Percentiles rank a stretch among this genome's conserved stretches.
phyloP scores from a whole-genome alignment of 257 asterid genomes.

The Primulina tabacum region DNA sequence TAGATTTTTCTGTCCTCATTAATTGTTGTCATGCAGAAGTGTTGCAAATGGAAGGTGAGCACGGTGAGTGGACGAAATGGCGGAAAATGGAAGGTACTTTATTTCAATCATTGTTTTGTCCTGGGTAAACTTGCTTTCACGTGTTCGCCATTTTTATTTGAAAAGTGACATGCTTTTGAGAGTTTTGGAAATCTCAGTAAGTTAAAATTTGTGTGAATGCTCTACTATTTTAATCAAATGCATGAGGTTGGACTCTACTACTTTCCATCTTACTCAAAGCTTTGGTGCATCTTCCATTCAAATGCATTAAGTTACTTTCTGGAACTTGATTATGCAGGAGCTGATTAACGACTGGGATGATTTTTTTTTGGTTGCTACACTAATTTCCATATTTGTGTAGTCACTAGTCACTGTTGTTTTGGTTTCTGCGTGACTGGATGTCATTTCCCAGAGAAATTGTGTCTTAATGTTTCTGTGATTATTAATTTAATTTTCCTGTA shows the following conservation, averaged over 20 bases:
- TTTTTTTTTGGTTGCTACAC: neutral
- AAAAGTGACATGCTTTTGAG: neutral
- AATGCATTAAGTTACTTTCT: neutral
- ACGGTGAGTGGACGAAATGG: conserved; percentile 64
- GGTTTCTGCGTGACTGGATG: neutral
- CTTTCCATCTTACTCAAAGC: conserved; percentile 12
- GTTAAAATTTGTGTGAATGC: neutral
- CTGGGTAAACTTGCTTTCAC: conserved; percentile 13
- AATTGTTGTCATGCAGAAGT: conserved; percentile 50
- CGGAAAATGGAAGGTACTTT: conserved; percentile 57
- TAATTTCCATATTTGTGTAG: neutral
- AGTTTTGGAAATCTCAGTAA: neutral
- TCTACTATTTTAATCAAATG: neutral
- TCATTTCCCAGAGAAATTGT: neutral
- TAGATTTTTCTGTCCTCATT: conserved; percentile 17
- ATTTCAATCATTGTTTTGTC: conserved; percentile 5
- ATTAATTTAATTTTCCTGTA: neutral
- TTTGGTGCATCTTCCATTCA: conserved; percentile 15
- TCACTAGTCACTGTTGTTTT: neutral
- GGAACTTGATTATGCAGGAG: neutral
- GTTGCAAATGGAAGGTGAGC: conserved; percentile 60
- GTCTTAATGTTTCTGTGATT: neutral
- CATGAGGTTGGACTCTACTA: conserved; percentile 8
- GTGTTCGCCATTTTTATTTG: conserved; percentile 14
- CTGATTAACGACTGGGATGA: neutral